A percentile compares a stretch with the other conserved stretches of the same genome.
phyloP scores from a whole-genome alignment of 169 alveolate genomes.

The Cryptosporidium tyzzeri region DNA sequence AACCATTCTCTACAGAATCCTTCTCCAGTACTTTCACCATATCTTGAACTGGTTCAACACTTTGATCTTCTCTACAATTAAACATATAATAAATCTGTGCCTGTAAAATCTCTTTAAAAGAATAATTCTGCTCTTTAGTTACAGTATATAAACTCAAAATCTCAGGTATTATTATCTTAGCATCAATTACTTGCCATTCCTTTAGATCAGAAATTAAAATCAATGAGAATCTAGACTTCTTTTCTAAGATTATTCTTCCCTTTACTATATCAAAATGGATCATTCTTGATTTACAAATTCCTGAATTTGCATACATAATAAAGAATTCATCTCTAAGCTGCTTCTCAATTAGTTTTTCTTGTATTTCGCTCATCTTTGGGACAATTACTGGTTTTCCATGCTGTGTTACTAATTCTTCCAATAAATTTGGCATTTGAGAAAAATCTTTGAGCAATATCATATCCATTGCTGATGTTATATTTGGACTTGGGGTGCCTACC shows the following conservation, averaged over 20 bases:
- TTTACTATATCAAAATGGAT: conserved; percentile 25
- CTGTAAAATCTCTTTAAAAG: conserved; percentile 50
- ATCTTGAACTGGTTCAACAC: neutral
- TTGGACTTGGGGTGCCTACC: conserved; percentile 59
- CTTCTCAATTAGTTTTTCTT: conserved; percentile 19
- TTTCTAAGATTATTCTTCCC: conserved; percentile 63
- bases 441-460: conserved; percentile 44
- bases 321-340: conserved; percentile 50
- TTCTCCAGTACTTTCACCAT: neutral
- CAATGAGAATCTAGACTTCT: conserved; percentile 38
- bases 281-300: conserved; percentile 9
- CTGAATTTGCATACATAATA: conserved; percentile 28
- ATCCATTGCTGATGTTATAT: conserved; percentile 40
- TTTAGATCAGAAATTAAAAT: conserved; percentile 50
- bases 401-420: conserved; percentile 55
- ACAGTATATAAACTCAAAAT: conserved; percentile 30
- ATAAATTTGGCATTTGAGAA: conserved; percentile 57
- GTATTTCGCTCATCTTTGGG: conserved; percentile 26
- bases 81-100: conserved; percentile 32
- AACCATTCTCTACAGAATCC: neutral
- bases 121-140: conserved; percentile 22
- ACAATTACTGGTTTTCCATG: conserved; percentile 53
- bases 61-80: neutral
- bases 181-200: conserved; percentile 71
- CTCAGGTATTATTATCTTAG: conserved; percentile 63